Base-by-base conservation (phyloP, 1,139 yeast species). In the Protomyces arabidopsidicola region DNA sequence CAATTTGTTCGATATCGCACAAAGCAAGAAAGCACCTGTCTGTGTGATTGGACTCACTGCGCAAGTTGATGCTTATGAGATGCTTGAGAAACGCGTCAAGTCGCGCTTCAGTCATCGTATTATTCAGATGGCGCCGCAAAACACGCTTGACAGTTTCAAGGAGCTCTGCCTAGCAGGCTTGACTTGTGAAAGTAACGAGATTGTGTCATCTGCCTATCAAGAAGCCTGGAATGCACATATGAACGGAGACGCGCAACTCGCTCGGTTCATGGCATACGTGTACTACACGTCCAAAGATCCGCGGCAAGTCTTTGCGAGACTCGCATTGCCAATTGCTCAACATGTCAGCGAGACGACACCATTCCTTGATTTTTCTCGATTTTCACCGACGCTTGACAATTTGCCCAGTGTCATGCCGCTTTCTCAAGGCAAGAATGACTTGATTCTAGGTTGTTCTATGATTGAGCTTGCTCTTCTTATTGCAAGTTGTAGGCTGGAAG, bases 21-120 rank as follows among this genome's bases (percentile, higher is more conserved):
- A 83, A 66, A 82, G 89, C 35, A 78, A 82, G 5, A 72, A 79
- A 20, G 84, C 87, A 0, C 96, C 97, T 0, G 84, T 91, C 2
- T 84, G 95, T 63, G 88, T 93, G 3, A 75, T 93, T 60, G 98
- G 98, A 0, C 75, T 88, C 5, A 86, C 96, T 0, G 81, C 93
- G 1, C 85, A 86, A 65, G 78, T 89, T n/a, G 70, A 68, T 48
- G 88, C 88, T 8, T 81, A 90, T 0, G 98, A 93, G 70, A 79
- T 84, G 68, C 78, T 93, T 63, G 99, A 95, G 72, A 93, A 91
- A 71, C 81, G 99, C 69, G 98, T 95, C 0, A 82, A 90, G 69
- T 87, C 95, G 65, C 78, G 99, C 67, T 93, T 91, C 74, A 86
- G 95, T 39, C 97, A 91, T 72, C 77, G 96, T 60, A 76, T 88